Conservation (phyloP, 2,329 filamentous ascomycete species). For the Fusarium palustre region DNA sequence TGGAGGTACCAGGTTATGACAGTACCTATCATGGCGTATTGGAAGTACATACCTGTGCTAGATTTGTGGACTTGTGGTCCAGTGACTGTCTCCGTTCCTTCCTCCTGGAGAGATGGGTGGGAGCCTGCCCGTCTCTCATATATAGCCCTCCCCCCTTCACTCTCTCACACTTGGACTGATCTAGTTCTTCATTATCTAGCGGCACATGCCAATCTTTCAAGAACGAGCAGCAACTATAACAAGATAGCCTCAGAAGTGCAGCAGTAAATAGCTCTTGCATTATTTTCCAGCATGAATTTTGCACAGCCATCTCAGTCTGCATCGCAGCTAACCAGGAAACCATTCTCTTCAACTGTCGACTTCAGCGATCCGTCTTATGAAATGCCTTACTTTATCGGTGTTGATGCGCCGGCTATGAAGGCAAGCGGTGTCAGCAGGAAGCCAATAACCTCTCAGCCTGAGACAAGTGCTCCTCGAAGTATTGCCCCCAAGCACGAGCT, state of each 20-base stretch:
- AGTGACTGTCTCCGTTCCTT: neutral
- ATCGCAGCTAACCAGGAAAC: neutral
- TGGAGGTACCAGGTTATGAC: no score
- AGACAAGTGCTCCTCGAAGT: neutral
- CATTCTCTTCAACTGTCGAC: slow-evolving; percentile 4
- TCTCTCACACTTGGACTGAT: neutral
- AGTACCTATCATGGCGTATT: no score
- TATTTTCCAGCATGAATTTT: slow-evolving; percentile 5
- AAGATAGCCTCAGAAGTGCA: no score
- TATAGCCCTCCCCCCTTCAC: neutral
- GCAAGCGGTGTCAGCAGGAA: neutral
- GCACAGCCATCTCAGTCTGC: neutral
- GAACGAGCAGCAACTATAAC: no score
- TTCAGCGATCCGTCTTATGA: slow-evolving; percentile 11
- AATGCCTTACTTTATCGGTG: neutral
- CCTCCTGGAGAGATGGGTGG: no score
- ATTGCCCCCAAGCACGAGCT: neutral
- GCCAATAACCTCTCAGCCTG: neutral
- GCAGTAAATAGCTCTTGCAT: neutral
- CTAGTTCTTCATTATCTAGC: no score
- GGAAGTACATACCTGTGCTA: no score
- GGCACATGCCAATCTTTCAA: no score
- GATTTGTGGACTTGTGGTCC: no score
- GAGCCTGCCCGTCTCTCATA: neutral
- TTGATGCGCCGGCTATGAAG: neutral